Conservation (phyloP, 2,329 filamentous ascomycete genomes). For the Calcarisporium arbuscula region DNA sequence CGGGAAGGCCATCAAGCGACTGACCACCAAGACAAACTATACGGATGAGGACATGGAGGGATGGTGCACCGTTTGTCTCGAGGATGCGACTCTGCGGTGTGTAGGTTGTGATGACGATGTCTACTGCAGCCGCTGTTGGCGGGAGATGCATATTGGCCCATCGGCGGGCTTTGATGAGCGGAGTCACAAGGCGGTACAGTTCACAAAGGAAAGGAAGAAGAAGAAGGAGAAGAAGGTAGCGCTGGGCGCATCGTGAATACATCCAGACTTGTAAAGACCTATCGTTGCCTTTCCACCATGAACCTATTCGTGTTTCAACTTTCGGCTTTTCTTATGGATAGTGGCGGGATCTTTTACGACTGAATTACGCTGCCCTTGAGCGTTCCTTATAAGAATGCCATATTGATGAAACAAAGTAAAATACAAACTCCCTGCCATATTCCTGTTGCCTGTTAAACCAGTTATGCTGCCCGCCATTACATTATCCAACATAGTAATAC, state of each 20-base stretch:
- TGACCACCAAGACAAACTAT: conserved; percentile 36
- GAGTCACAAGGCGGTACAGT: conserved; percentile 61
- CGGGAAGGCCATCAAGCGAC: conserved; percentile 31
- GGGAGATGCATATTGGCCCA: conserved; percentile 68
- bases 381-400: too few species aligned
- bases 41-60: conserved; percentile 66
- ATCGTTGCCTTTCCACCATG: too few species aligned
- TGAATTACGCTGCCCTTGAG: too few species aligned
- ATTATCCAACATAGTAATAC: too few species aligned
- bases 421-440: too few species aligned
- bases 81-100: conserved; percentile 69
- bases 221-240: conserved; percentile 29
- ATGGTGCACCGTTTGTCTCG: conserved; percentile 80
- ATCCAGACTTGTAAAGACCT: too few species aligned
- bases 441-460: too few species aligned
- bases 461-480: too few species aligned
- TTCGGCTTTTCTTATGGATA: too few species aligned
- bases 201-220: conserved; percentile 31
- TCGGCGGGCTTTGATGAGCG: conserved; percentile 64
- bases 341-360: too few species aligned
- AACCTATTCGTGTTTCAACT: too few species aligned
- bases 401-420: too few species aligned
- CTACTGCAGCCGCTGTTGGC: conserved; percentile 76
- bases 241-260: conserved; percentile 25
- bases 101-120: conserved; percentile 64